A percentile compares a stretch with the other conserved stretches of the same genome.
Conservation (phyloP, 331 rosid species). For the Acacia pycnantha region DNA sequence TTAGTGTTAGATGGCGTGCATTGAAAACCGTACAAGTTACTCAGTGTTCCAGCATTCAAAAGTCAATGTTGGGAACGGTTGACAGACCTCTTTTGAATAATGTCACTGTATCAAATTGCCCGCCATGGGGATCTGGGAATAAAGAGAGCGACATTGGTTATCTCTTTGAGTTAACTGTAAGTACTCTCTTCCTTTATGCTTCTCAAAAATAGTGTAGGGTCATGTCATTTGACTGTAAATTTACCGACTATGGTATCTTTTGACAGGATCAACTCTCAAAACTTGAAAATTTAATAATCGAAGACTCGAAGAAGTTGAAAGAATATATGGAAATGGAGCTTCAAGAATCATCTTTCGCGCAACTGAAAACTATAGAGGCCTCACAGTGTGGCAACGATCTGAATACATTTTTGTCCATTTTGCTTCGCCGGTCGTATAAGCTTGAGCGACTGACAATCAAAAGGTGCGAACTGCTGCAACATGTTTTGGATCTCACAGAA, state of each 20-base stretch:
- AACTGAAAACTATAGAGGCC: not conserved
- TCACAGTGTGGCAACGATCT: not conserved
- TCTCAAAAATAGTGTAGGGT: too few relatives aligned
- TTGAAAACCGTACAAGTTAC: not conserved
- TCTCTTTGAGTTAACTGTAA: not conserved
- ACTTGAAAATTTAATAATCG: not conserved
- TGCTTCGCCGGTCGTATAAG: not conserved
- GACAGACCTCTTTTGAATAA: not conserved
- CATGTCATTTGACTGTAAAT: too few relatives aligned
- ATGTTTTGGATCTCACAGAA: not conserved
- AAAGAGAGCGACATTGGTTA: not conserved
- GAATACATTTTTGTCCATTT: not conserved
- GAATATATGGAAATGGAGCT: not conserved
- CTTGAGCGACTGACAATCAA: not conserved
- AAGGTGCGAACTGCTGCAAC: not conserved
- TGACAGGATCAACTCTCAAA: not conserved
- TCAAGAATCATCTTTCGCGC: not conserved
- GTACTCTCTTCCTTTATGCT: not conserved
- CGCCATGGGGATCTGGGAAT: too few relatives aligned
- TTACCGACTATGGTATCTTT: not conserved
- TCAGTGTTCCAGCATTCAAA: not conserved
- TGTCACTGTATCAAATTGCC: not conserved
- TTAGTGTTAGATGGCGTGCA: not conserved
- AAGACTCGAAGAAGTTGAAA: not conserved
- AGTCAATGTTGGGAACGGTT: not conserved